A percentile compares a stretch with the other conserved stretches of the same genome.
These are phyloP conservation scores for Mytilinidion resinicola DNA, from an alignment of 495 filamentous ascomycete genomes.

Conservation along the genomic window DNA sequence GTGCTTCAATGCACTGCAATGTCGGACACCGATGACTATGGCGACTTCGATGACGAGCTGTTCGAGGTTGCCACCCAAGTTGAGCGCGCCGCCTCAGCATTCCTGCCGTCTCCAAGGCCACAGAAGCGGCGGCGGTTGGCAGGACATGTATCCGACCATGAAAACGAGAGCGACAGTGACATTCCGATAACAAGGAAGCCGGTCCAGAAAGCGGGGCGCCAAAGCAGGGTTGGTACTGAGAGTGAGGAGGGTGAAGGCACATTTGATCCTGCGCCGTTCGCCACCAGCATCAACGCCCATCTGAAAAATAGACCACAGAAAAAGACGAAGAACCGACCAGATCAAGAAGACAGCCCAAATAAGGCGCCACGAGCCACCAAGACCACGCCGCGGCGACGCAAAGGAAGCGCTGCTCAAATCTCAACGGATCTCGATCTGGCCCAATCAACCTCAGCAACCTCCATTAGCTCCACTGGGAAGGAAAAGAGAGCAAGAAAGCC, in stretches of 20 bases:
- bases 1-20: constrained; percentile 6
- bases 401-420: not conserved
- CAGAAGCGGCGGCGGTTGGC: constrained; percentile 18
- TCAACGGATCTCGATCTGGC: constrained; percentile 3
- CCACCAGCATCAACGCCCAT: not conserved
- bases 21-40: constrained; percentile 34
- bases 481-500: not conserved
- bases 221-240: not conserved
- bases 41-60: constrained; percentile 32
- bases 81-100: constrained; percentile 25
- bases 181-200: constrained; percentile 8
- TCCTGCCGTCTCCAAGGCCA: constrained; percentile 17
- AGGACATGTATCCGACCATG: not conserved
- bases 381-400: not conserved
- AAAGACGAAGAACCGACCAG: no score
- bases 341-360: no score
- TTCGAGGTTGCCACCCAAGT: constrained; percentile 32
- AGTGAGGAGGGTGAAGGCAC: not conserved
- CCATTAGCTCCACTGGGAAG: constrained; percentile 3
- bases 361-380: not conserved
- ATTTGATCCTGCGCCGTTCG: not conserved
- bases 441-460: constrained; percentile 6
- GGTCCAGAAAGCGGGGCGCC: not conserved
- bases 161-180: constrained; percentile 1
- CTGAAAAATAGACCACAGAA: no score